Evolutionary conservation across 805 yeast genomes (phyloP).

Genomic region (Ogataea trehaloabstinens): DNA sequence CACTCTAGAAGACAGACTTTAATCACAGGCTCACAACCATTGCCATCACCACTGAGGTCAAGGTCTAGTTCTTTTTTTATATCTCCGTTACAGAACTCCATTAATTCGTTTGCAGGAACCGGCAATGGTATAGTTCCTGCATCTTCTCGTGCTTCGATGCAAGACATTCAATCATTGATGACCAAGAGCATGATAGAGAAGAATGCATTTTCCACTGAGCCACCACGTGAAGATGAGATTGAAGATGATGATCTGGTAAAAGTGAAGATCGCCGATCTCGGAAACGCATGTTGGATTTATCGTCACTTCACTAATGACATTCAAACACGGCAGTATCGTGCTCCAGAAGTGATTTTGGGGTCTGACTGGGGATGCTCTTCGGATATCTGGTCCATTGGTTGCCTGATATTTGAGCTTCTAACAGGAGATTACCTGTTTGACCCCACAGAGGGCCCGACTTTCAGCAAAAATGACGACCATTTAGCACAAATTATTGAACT

Average conservation of each 20-base stretch:
- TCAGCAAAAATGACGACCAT: constrained; percentile 91
- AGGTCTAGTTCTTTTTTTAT: constrained; percentile 29
- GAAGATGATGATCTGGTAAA: constrained; percentile 54
- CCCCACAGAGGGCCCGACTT: constrained; percentile 75
- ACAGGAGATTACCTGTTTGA: constrained; percentile 96
- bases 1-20: constrained; percentile 66
- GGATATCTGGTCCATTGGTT: constrained; percentile 95
- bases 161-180: constrained; percentile 37
- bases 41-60: constrained; percentile 82
- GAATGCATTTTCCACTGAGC: constrained; percentile 27
- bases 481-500: constrained; percentile 88
- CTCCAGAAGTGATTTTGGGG: constrained; percentile 84
- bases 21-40: constrained; percentile 88
- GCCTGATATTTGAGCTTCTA: constrained; percentile 82
- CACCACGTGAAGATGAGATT: constrained; percentile 37
- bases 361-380: constrained; percentile 92
- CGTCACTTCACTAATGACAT: constrained; percentile 85
- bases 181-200: constrained; percentile 37
- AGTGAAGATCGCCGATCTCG: constrained; percentile 90
- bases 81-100: constrained; percentile 23
- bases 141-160: constrained; percentile 16
- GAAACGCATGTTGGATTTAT: constrained; percentile 83
- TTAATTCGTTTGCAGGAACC: constrained; percentile 15
- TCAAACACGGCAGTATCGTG: constrained; percentile 88
- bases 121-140: constrained; percentile 6